phyloP scores from a whole-genome alignment of 2,329 filamentous ascomycete genomes.

The Claviceps humidiphila region DNA sequence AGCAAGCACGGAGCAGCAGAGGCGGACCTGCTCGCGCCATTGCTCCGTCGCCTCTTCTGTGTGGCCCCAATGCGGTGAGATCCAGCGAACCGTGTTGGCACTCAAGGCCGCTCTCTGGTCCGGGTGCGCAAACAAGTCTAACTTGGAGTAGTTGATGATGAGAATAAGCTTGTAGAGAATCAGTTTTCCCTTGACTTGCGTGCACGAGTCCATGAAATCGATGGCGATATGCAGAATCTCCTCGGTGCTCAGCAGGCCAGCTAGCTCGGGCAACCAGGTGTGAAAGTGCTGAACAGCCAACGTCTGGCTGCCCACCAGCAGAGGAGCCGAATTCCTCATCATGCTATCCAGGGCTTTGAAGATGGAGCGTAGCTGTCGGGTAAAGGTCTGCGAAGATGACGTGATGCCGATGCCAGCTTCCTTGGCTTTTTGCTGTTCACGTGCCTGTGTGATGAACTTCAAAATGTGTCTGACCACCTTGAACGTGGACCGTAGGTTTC shows the following conservation, averaged over 20 bases:
- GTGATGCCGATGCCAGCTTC: constrained; percentile 79
- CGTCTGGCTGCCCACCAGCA: constrained; percentile 87
- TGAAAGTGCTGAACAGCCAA: constrained; percentile 93
- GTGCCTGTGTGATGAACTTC: constrained; percentile 85
- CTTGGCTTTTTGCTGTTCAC: constrained; percentile 76
- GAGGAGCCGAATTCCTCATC: constrained; percentile 76
- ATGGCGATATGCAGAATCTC: constrained; percentile 87
- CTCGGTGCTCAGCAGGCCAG: constrained; percentile 59
- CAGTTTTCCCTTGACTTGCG: constrained; percentile 76
- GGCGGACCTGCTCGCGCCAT: constrained; percentile 82
- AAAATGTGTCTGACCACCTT: constrained; percentile 90
- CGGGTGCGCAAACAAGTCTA: constrained; percentile 67
- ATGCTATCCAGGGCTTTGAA: constrained; percentile 82
- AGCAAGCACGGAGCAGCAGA: constrained; percentile 86
- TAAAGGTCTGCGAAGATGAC: constrained; percentile 58
- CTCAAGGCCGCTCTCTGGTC: constrained; percentile 63
- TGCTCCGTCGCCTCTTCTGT: constrained; percentile 62
- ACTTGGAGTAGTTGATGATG: constrained; percentile 78
- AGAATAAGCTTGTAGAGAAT: constrained; percentile 84
- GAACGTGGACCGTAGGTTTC: constrained; percentile 78
- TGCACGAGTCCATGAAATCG: constrained; percentile 87
- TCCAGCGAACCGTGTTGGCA: constrained; percentile 77
- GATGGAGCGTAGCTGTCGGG: constrained; percentile 68
- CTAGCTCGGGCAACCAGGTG: constrained; percentile 88
- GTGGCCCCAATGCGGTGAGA: constrained; percentile 85